Evolutionary conservation across 192 early-diverging fungal species (phyloP), one percentile per base, ranked within the genome.

Genomic region (Jimgerdemannia lactiflua): DNA sequence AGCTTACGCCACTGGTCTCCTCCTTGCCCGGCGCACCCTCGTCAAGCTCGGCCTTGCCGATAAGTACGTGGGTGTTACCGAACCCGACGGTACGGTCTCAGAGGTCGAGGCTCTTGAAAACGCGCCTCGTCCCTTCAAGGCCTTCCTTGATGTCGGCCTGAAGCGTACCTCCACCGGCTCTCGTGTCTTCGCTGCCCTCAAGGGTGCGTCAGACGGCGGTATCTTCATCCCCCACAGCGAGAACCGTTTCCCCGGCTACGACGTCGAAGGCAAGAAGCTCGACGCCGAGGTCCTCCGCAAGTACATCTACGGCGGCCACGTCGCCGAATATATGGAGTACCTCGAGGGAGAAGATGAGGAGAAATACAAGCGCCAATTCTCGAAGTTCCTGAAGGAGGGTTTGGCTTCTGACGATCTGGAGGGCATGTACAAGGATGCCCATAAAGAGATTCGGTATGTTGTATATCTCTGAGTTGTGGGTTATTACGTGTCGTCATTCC

Each of bases 271-370:
- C 78, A 97, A 97, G 94, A 79, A 81, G 76, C 90, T 96, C 79
- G 96, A 99, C 80, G 89, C 95, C 76, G 97, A 98, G 86, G 83
- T 94, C 64, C 91, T 99, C 74, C 91, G 94, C 83, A 90, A 91
- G 77, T 99, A 98, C 93, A 99, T 99, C 92, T 96, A 93, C 84
- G 98, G 98, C 84, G 91, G 93, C 80, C 98, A 98, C 89, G 94
- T 99, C 74, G 89, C 95, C 76, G 95, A 98, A 80, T 99, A 97
- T 92, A 99, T 99, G 96, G 93, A 92, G 80, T 89, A 91, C 87
- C 94, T 99, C 77, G 91, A 96, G 87, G 97, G 98, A 86, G 98
- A 99, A 88, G 98, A 99, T 83, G 96, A 97, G 89, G 98, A 99
- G 83, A 89, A 91, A 72, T 98, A 94, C 92, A 97, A 96, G 89